These are phyloP conservation scores for Paracorniculantispora psalliotae DNA, from an alignment of 2,329 filamentous ascomycete species.

Conservation along the genomic window DNA sequence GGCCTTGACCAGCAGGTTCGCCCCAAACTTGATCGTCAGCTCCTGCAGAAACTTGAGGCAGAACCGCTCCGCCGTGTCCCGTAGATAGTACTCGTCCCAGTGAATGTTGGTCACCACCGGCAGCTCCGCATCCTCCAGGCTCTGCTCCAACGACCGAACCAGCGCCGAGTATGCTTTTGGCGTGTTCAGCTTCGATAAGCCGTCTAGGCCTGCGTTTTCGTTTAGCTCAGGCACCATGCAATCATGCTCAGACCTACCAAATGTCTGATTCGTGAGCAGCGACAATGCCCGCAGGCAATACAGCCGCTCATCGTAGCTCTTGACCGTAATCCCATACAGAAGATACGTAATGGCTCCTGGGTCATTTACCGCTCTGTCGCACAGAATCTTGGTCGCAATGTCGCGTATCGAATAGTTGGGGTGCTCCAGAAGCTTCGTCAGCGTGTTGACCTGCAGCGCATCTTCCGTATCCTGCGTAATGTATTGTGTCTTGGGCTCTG, in stretches of 20 bases:
- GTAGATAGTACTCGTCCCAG: constrained; percentile 59
- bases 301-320: constrained; percentile 56
- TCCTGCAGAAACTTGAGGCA: constrained; percentile 54
- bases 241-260: constrained; percentile 20
- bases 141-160: constrained; percentile 55
- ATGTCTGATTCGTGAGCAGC: constrained; percentile 44
- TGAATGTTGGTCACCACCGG: constrained; percentile 49
- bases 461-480: constrained; percentile 74
- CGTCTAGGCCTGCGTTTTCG: constrained; percentile 27
- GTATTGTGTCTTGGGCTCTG: constrained; percentile 63
- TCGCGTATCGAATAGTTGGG: constrained; percentile 70
- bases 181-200: constrained; percentile 45
- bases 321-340: constrained; percentile 53
- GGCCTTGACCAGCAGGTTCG: constrained; percentile 54
- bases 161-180: constrained; percentile 50
- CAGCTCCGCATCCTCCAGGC: constrained; percentile 44
- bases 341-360: constrained; percentile 43
- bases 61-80: constrained; percentile 57
- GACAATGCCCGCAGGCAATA: constrained; percentile 51
- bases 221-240: not conserved
- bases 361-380: constrained; percentile 56
- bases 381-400: constrained; percentile 57
- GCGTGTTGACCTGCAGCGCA: constrained; percentile 59
- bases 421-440: constrained; percentile 63
- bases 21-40: constrained; percentile 55